Conservation (phyloP, 177 flowering plant genomes). For the Vitis hybrid region DNA sequence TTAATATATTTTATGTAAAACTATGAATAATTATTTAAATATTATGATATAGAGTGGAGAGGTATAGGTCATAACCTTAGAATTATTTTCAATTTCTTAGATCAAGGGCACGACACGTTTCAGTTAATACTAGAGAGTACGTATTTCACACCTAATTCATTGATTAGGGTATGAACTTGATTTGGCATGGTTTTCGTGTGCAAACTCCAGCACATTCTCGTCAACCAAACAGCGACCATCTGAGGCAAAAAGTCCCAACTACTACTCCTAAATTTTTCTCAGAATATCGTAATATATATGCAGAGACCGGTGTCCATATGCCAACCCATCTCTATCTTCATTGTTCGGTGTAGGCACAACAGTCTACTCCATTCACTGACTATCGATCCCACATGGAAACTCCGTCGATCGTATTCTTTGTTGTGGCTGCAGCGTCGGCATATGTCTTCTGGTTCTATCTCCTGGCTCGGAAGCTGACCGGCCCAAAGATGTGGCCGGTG, state of each 20-base stretch:
- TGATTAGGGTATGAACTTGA: not conserved
- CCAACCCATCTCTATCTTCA: no score
- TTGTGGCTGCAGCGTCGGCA: conserved; percentile 27
- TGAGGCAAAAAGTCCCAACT: conserved; percentile 28
- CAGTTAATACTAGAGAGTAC: not conserved
- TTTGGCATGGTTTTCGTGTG: conserved; percentile 19
- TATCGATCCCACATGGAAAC: conserved; percentile 32
- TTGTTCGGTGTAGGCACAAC: no score
- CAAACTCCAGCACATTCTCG: not conserved
- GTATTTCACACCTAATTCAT: not conserved
- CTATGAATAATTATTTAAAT: no score
- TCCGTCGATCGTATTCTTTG: conserved; percentile 16
- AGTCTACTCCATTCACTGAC: no score
- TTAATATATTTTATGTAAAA: no score
- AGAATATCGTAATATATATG: conserved; percentile 16
- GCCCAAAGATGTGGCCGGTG: conserved; percentile 70
- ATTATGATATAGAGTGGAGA: no score
- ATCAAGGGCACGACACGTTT: no score
- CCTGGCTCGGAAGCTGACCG: conserved; percentile 47
- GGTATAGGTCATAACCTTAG: no score
- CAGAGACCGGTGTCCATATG: not conserved
- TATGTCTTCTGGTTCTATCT: conserved; percentile 71
- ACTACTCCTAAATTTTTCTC: conserved; percentile 34
- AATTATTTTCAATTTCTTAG: no score
- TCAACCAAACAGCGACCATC: conserved; percentile 13